A percentile compares a stretch with the other conserved stretches of the same genome.
Conservation (phyloP, 2,329 filamentous ascomycete species). For the Epichloe sibirici region DNA sequence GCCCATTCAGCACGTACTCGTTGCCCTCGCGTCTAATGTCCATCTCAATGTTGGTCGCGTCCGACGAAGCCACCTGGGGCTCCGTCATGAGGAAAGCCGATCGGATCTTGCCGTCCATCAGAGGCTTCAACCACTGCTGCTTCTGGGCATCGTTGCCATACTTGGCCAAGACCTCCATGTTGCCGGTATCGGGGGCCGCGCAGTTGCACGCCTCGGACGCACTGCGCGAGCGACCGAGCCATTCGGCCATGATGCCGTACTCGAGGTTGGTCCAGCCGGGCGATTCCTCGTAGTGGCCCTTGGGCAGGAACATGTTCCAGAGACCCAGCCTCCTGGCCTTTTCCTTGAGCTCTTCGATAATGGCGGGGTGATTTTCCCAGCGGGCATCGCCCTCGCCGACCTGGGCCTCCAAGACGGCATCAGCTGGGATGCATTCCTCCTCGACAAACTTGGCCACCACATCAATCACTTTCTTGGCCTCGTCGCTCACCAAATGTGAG, state of each 20-base stretch:
- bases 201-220: conserved; percentile 87
- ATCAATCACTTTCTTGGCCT: conserved; percentile 74
- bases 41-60: conserved; percentile 87
- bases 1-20: conserved; percentile 81
- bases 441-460: conserved; percentile 92
- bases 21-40: conserved; percentile 72
- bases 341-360: conserved; percentile 82
- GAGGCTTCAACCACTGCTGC: conserved; percentile 65
- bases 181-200: conserved; percentile 81
- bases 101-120: conserved; percentile 74
- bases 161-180: conserved; percentile 91
- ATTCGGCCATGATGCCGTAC: conserved; percentile 96
- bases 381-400: conserved; percentile 62
- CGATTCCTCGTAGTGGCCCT: conserved; percentile 89
- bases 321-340: conserved; percentile 74
- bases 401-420: conserved; percentile 68
- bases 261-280: conserved; percentile 92
- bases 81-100: conserved; percentile 94
- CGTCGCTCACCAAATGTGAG: conserved; percentile 59
- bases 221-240: conserved; percentile 71
- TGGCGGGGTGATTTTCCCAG: conserved; percentile 66
- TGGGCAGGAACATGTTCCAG: conserved; percentile 98
- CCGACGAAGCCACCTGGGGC: conserved; percentile 74
- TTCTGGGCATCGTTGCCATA: conserved; percentile 83
- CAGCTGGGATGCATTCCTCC: conserved; percentile 83